Percentiles rank a stretch among this genome's conserved stretches.
These are phyloP conservation scores for Phaeosphaeria sp. DNA, from an alignment of 2,329 filamentous ascomycete species.

Conservation along the genomic window DNA sequence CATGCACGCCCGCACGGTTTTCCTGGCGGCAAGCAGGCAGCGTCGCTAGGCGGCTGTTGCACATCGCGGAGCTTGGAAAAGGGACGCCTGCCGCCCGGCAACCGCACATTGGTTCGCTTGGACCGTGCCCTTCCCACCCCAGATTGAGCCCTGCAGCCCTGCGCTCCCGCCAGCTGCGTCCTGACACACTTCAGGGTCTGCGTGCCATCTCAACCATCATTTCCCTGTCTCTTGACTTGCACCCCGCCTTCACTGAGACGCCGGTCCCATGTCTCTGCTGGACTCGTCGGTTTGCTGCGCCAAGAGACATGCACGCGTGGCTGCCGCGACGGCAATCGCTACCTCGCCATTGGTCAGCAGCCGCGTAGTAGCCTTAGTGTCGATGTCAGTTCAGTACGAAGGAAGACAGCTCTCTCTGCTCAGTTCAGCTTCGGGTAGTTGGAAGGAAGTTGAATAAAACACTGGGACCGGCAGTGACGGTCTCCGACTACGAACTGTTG, in stretches of 20 bases:
- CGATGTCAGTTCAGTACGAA: background rate
- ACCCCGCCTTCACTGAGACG: background rate
- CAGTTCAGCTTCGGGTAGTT: too few relatives aligned
- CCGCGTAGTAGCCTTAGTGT: background rate
- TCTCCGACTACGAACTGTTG: too few relatives aligned
- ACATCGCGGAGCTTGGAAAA: conserved; percentile 2
- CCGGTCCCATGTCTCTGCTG: background rate
- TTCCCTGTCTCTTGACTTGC: background rate
- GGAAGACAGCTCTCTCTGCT: background rate
- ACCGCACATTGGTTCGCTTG: conserved; percentile 10
- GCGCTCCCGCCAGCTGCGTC: background rate
- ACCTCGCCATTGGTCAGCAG: conserved; percentile 1
- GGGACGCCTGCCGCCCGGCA: conserved; percentile 3
- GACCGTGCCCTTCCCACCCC: conserved; percentile 8
- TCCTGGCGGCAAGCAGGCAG: background rate
- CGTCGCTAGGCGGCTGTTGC: conserved; percentile 5
- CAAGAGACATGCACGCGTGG: conserved; percentile 2
- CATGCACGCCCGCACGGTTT: background rate
- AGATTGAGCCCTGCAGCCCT: conserved; percentile 7
- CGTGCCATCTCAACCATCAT: background rate
- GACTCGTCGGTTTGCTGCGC: background rate
- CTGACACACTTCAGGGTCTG: background rate
- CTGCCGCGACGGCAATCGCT: conserved; percentile 1
- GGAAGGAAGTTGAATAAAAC: too few relatives aligned
- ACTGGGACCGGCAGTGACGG: too few relatives aligned